Evolutionary conservation across 768 basidiomycete genomes (phyloP).

Genomic region (Austroboletus eburneus): DNA sequence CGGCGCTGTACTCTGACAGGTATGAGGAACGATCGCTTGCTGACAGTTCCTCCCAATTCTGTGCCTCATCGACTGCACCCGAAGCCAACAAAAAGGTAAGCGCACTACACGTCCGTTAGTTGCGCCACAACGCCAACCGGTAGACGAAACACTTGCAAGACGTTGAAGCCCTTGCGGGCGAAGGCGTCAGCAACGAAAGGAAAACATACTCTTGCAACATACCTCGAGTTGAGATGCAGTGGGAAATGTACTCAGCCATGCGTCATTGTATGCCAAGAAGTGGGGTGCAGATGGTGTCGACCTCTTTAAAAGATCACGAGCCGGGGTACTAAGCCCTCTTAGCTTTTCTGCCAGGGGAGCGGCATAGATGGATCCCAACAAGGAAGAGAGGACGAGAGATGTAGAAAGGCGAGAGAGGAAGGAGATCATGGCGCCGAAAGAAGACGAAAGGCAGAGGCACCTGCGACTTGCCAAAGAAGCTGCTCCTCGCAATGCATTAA

Average conservation of each 20-base stretch:
- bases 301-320: slow-evolving; percentile 20
- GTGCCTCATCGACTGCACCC: slow-evolving; percentile 43
- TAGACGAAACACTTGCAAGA: slow-evolving; percentile 24
- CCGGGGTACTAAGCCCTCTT: slow-evolving; percentile 15
- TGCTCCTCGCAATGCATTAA: slow-evolving; percentile 6
- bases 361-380: slow-evolving; percentile 9
- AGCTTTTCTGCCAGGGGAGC: slow-evolving; percentile 22
- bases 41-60: slow-evolving; percentile 39
- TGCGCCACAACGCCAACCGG: background rate
- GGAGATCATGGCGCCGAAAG: slow-evolving; percentile 10
- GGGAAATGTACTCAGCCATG: slow-evolving; percentile 43
- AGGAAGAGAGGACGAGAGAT: slow-evolving; percentile 1
- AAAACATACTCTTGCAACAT: background rate
- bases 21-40: slow-evolving; percentile 36
- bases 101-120: slow-evolving; percentile 19
- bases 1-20: slow-evolving; percentile 44
- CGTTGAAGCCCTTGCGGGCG: slow-evolving; percentile 29
- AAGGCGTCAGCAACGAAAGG: background rate
- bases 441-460: background rate
- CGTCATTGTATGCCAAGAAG: slow-evolving; percentile 41
- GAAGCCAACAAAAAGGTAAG: slow-evolving; percentile 40
- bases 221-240: slow-evolving; percentile 42
- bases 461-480: background rate
- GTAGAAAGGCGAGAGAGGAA: slow-evolving; percentile 6
- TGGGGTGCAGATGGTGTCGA: slow-evolving; percentile 43